Evolutionary conservation across 805 yeast species (phyloP).

Genomic region (Metschnikowia arizonensis): DNA sequence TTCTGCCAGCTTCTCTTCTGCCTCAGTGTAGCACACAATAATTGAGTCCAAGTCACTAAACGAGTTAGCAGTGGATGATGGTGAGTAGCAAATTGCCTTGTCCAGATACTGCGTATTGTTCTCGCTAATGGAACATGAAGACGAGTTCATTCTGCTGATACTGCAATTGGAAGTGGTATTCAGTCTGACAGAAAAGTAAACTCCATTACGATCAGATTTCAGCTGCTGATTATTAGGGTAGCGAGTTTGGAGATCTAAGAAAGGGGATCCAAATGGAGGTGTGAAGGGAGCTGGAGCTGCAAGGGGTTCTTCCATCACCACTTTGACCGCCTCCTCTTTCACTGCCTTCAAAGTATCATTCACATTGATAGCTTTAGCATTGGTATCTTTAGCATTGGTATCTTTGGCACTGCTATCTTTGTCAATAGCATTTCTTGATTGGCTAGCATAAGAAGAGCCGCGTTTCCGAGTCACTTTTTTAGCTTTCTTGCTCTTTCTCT

Average conservation of each 20-base stretch:
- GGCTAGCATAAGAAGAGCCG: neutral
- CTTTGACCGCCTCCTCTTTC: too few relatives aligned
- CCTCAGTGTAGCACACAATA: conserved; percentile 1
- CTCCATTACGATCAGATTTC: neutral
- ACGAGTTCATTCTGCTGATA: neutral
- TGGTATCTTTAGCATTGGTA: too few relatives aligned
- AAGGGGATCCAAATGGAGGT: neutral
- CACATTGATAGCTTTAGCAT: too few relatives aligned
- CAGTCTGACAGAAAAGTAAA: neutral
- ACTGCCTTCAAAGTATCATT: too few relatives aligned
- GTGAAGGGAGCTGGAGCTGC: too few relatives aligned
- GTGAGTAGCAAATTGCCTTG: neutral
- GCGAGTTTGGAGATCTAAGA: neutral
- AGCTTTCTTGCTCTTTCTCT: neutral
- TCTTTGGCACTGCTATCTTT: too few relatives aligned
- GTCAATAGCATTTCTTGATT: neutral
- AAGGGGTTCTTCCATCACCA: too few relatives aligned
- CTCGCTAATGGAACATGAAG: neutral
- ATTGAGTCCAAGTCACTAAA: neutral
- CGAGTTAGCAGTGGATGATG: neutral
- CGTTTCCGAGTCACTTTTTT: neutral
- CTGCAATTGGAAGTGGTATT: neutral
- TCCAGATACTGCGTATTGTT: neutral
- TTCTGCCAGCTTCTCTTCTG: neutral
- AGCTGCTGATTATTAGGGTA: too few relatives aligned